Percentiles rank a stretch among this genome's conserved stretches.
These are phyloP conservation scores for Grammothele lineata DNA, from an alignment of 768 basidiomycete species.

Conservation along the genomic window DNA sequence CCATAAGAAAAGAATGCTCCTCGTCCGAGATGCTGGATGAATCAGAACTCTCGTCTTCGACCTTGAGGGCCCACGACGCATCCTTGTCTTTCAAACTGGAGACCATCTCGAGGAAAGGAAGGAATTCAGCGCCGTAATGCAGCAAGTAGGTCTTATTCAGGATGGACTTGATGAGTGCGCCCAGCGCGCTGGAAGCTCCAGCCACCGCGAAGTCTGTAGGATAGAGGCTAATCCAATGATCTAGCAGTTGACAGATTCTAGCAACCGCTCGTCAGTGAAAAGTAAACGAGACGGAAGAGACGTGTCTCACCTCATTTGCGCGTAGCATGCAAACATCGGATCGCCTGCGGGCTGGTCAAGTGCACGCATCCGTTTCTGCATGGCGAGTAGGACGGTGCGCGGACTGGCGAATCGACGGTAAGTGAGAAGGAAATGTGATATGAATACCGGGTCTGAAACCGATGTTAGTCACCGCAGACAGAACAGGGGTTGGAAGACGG, in stretches of 20 bases:
- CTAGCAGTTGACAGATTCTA: constrained; percentile 78
- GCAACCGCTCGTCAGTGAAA: too few species aligned
- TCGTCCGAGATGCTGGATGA: constrained; percentile 50
- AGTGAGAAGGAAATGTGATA: constrained; percentile 77
- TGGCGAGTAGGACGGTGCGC: constrained; percentile 73
- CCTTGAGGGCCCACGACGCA: constrained; percentile 68
- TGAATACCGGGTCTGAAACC: constrained; percentile 63
- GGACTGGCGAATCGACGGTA: constrained; percentile 82
- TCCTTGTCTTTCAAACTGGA: constrained; percentile 64
- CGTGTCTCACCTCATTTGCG: constrained; percentile 70
- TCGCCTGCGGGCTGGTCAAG: constrained; percentile 69
- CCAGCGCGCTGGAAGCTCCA: constrained; percentile 67
- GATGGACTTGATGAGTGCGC: constrained; percentile 74
- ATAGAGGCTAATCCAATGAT: constrained; percentile 74
- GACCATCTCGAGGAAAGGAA: constrained; percentile 72
- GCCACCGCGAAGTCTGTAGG: constrained; percentile 77
- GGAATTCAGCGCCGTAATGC: constrained; percentile 80
- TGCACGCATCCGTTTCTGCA: constrained; percentile 83
- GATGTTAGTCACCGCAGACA: constrained; percentile 1
- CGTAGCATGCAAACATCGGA: constrained; percentile 83
- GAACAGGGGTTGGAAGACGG: constrained; percentile 16
- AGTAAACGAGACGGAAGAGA: too few species aligned
- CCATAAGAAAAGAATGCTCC: constrained; percentile 35
- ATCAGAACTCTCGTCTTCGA: constrained; percentile 65
- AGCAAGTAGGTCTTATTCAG: constrained; percentile 75